Evolutionary conservation across 2,329 filamentous ascomycete genomes (phyloP), one percentile per base, ranked within the genome.

Genomic region (Podosphaera xanthii): DNA sequence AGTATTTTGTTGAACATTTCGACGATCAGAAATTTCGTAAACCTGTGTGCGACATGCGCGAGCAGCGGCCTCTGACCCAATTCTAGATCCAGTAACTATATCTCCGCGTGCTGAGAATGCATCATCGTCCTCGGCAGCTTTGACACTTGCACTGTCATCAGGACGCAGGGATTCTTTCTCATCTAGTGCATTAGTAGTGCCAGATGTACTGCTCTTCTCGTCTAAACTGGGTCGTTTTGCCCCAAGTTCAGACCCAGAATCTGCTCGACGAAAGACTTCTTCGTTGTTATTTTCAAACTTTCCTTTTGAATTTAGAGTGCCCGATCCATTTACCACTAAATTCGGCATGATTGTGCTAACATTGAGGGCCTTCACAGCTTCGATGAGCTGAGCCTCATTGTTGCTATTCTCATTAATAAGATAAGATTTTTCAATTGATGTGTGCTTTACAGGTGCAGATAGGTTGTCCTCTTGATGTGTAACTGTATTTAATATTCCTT

Each of bases 121-220:
- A 69, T 96, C 90, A 66, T 96, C 91, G 65, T 97, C 91, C 64
- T 96, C 90, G 5, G 86, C 86, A 35, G 81, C 81, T 70, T 94
- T 88, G 14, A 95, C 85, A 69, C 90, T 96, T 40, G 91, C 91
- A 70, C 91, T 96, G 69, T 97, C 91, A 71, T 97, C 91, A 7
- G 91, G 91, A 10, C 90, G 84, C 59, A 96, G 76, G 4, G 90
- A 96, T 69, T 96, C 91, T 70, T 96, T 96, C 71, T 97, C 91
- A 67, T 97, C 91, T 68, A 96, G 75, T n/a, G 87, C 89, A 72
- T 95, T 96, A 0, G 91, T 96, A 3, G 88, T 94, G 14, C 87
- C 88, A 34, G 91, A 97, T 3, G 88, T 88, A 66, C 94, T 87
- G 70, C 90, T 96, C 73, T 96, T 96, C 56, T 87, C 89, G 69